phyloP scores from a whole-genome alignment of 2,329 filamentous ascomycete species.

The Penicillium vulpinum region DNA sequence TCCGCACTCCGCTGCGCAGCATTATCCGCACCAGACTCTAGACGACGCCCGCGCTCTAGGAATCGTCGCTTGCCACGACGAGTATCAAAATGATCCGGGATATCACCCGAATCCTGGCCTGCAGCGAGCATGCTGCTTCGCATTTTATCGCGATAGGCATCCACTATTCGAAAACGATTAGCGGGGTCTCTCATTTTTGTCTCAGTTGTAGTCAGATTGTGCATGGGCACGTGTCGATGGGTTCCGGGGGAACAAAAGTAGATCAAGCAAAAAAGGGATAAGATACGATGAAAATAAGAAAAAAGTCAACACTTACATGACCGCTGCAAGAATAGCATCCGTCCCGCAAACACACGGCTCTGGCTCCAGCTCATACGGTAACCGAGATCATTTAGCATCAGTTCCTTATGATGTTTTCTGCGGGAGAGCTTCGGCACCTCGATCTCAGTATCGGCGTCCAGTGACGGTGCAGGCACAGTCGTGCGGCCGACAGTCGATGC shows the following conservation, averaged over 20 bases:
- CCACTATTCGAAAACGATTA: conserved; percentile 59
- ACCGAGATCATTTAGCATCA: conserved; percentile 88
- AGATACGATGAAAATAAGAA: conserved; percentile 1
- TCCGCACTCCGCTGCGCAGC: conserved; percentile 37
- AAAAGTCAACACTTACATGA: conserved; percentile 66
- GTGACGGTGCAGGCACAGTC: conserved; percentile 60
- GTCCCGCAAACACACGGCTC: conserved; percentile 83
- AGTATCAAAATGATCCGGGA: conserved; percentile 85
- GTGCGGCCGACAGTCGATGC: conserved; percentile 41
- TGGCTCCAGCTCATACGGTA: conserved; percentile 97
- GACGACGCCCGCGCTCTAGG: conserved; percentile 50
- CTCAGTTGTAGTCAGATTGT: neutral
- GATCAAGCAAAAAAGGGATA: conserved; percentile 9
- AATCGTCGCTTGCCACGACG: conserved; percentile 79
- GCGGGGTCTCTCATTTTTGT: neutral
- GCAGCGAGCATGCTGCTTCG: conserved; percentile 75
- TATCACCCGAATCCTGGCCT: conserved; percentile 70
- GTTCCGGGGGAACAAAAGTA: conserved; percentile 1
- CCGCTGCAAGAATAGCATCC: conserved; percentile 85
- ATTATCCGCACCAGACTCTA: conserved; percentile 22
- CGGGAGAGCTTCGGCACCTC: conserved; percentile 73
- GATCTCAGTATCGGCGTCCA: conserved; percentile 74
- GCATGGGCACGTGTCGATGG: conserved; percentile 8
- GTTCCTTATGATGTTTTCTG: conserved; percentile 72
- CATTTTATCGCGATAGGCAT: conserved; percentile 92